Conservation (phyloP, 2,329 filamentous ascomycete genomes). For the Colletotrichum ledebouriae region DNA sequence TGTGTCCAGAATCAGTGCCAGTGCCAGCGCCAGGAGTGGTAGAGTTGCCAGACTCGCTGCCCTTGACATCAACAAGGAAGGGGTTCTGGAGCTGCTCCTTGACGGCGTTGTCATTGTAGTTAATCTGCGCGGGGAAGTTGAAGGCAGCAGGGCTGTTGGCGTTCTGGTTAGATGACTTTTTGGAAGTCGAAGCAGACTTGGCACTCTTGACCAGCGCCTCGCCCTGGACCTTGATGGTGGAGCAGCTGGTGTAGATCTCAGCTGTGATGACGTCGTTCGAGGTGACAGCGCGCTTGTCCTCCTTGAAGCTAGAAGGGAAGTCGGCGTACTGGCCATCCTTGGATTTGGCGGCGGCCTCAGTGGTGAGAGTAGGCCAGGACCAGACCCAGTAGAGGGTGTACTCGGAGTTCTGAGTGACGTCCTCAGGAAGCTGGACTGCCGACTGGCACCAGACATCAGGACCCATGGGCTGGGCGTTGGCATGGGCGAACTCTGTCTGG, state of each 20-base stretch:
- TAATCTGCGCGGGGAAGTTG: slow-evolving; percentile 53
- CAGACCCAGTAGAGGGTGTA: slow-evolving; percentile 97
- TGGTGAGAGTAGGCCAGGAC: slow-evolving; percentile 82
- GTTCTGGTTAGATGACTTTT: slow-evolving; percentile 41
- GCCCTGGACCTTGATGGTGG: slow-evolving; percentile 41
- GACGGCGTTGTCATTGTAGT: slow-evolving; percentile 60
- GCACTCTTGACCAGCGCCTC: slow-evolving; percentile 27
- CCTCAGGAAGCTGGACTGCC: slow-evolving; percentile 79
- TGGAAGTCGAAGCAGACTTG: slow-evolving; percentile 36
- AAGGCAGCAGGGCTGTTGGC: slow-evolving; percentile 35
- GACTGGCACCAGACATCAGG: slow-evolving; percentile 83
- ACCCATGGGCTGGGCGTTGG: slow-evolving; percentile 64
- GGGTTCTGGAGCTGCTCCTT: slow-evolving; percentile 59
- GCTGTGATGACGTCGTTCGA: slow-evolving; percentile 44
- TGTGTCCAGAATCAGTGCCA: slow-evolving; percentile 41
- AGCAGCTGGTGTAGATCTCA: slow-evolving; percentile 55
- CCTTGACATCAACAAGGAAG: slow-evolving; percentile 59
- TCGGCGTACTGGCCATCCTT: slow-evolving; percentile 58
- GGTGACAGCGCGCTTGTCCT: slow-evolving; percentile 39
- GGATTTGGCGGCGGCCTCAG: slow-evolving; percentile 56
- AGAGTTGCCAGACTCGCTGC: slow-evolving; percentile 32
- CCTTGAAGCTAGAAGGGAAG: slow-evolving; percentile 50
- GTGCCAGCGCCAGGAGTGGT: slow-evolving; percentile 44
- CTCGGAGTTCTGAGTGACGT: slow-evolving; percentile 71
- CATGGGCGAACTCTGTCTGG: slow-evolving; percentile 65